Conservation (phyloP, 2,329 filamentous ascomycete species). For the Sodiomyces alkalinus region DNA sequence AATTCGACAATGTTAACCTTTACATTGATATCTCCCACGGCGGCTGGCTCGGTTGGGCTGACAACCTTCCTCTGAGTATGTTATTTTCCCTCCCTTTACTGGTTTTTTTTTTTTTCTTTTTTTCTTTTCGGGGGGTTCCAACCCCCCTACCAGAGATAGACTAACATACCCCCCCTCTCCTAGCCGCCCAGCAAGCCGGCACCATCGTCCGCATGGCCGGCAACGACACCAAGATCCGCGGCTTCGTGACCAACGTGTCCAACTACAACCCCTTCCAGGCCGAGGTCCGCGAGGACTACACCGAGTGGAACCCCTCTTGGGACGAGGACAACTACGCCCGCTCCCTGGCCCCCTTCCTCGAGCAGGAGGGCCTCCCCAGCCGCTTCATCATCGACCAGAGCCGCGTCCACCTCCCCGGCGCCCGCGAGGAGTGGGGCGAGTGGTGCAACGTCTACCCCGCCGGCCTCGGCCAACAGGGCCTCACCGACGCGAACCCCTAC, state of each 20-base stretch:
- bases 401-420: constrained; percentile 18
- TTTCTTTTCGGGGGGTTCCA: constrained; percentile 1
- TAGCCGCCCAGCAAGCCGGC: constrained; percentile 20
- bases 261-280: constrained; percentile 21
- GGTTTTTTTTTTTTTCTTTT: not conserved
- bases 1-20: constrained; percentile 20
- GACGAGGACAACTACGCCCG: constrained; percentile 23
- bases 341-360: constrained; percentile 19
- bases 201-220: constrained; percentile 18
- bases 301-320: constrained; percentile 19
- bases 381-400: constrained; percentile 27
- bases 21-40: constrained; percentile 27
- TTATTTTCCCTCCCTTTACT: not conserved
- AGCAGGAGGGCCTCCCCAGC: constrained; percentile 19
- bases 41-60: constrained; percentile 26
- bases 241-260: constrained; percentile 25
- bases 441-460: constrained; percentile 24
- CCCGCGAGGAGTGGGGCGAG: constrained; percentile 21
- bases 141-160: too few species aligned
- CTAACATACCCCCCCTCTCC: constrained; percentile 1
- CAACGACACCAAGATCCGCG: constrained; percentile 15
- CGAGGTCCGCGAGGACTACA: constrained; percentile 20
- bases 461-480: constrained; percentile 20
- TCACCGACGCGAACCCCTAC: constrained; percentile 15
- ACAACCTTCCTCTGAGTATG: constrained; percentile 20